These are phyloP conservation scores for Pseudogymnoascus sp. DNA, from an alignment of 2,329 filamentous ascomycete species.

Conservation along the genomic window DNA sequence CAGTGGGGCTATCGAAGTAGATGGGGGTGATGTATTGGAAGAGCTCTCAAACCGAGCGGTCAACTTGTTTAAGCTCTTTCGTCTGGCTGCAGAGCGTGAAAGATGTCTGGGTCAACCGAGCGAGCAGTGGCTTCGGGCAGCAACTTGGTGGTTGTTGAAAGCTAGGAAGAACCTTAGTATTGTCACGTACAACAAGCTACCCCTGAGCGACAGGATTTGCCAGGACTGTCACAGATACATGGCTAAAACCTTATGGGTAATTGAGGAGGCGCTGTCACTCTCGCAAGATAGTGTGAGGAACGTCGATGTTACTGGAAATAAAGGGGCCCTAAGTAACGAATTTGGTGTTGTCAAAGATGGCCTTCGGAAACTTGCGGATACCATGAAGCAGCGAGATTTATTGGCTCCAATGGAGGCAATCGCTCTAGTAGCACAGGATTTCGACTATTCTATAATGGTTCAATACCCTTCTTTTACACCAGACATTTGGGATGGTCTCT, in stretches of 20 bases:
- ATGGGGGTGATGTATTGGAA: slow-evolving; percentile 52
- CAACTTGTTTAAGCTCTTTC: slow-evolving; percentile 68
- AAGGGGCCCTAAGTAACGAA: slow-evolving; percentile 42
- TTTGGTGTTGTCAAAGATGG: not conserved
- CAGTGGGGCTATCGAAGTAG: not conserved
- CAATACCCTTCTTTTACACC: slow-evolving; percentile 66
- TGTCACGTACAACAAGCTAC: slow-evolving; percentile 54
- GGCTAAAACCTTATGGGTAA: slow-evolving; percentile 80
- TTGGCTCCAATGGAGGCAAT: slow-evolving; percentile 58
- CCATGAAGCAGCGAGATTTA: slow-evolving; percentile 77
- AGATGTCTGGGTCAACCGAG: slow-evolving; percentile 56
- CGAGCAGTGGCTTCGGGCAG: slow-evolving; percentile 61
- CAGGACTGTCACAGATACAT: slow-evolving; percentile 80
- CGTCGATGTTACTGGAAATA: not conserved
- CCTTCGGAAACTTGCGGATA: slow-evolving; percentile 65
- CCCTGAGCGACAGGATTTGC: slow-evolving; percentile 38
- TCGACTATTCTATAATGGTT: slow-evolving; percentile 77
- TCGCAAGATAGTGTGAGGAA: not conserved
- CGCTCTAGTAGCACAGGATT: slow-evolving; percentile 61
- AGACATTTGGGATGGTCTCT: slow-evolving; percentile 51
- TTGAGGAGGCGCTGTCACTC: slow-evolving; percentile 34
- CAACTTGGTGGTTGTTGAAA: slow-evolving; percentile 83
- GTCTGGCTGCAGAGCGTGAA: slow-evolving; percentile 65
- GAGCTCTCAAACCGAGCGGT: slow-evolving; percentile 63
- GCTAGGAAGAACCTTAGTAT: slow-evolving; percentile 67